Base-by-base conservation (phyloP, 2,329 filamentous ascomycete genomes). In the Hawksworthiomyces lignivorus region DNA sequence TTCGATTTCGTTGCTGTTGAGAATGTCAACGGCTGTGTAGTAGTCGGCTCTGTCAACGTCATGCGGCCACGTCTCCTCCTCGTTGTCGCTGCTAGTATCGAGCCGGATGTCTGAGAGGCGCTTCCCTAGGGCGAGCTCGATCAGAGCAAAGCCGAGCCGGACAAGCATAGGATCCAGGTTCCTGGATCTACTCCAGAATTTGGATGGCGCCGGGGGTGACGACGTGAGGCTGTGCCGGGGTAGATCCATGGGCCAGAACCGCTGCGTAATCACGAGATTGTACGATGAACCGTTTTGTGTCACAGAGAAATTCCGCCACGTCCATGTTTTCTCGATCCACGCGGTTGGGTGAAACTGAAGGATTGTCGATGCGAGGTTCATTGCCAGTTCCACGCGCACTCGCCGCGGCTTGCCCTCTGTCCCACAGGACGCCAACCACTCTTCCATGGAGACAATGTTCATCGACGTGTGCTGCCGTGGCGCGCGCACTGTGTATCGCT, bases 291-390 rank as follows among this genome's bases (percentile, higher is more conserved):
- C 43, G 30, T 43, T 29, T 3, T 39, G 43, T 21, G 36, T 46
- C 6, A 50, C 39, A 2, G 46, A 46, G 36, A 50, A 48, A 32
- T 50, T 50, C 20, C 29, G 36, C 48, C 46, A 48, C 20, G 48
- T 45, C 48, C 48, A 50, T 36, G 48, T 43, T 36, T 41, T 48
- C 9, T 50, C 48, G 36, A 50, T 48, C 48, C 48, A 50, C 9
- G 46, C 36, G 21, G 48, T 50, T 27, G 46, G 39, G 15, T 48
- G 37, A 18, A 50, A 50, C 30, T 50, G 43, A 39, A 37, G 36
- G 19, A 50, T 48, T 6, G 46, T 48, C 19, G 46, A 31, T 7
- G 48, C 48, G 19, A 50, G 28, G 36, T 48, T 43, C 46, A 41
- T 39, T 0, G 48, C 48, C 39, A 50, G 44, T 29, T 46, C 46